These are phyloP conservation scores for Berkeleyomyces basicola DNA, from an alignment of 2,329 filamentous ascomycete genomes.

Conservation along the genomic window DNA sequence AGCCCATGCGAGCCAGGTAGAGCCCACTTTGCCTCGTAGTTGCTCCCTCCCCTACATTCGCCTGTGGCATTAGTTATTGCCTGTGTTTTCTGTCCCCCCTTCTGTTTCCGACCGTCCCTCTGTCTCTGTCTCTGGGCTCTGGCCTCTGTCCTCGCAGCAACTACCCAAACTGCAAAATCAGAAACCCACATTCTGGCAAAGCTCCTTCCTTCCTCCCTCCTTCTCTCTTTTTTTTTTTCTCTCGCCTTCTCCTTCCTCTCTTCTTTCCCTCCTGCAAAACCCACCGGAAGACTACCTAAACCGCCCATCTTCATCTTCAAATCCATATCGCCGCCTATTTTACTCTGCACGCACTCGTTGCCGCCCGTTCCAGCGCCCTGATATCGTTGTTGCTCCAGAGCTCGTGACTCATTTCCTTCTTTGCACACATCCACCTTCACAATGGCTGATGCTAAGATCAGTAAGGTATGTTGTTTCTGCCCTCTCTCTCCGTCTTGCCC, in stretches of 20 bases:
- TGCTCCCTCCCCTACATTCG: not conserved
- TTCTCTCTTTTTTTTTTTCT: not conserved
- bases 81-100: not conserved
- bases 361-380: not conserved
- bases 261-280: not conserved
- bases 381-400: not conserved
- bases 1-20: not conserved
- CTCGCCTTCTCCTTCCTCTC: not conserved
- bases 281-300: not conserved
- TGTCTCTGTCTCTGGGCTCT: not conserved
- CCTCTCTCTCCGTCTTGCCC: not conserved
- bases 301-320: not conserved
- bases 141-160: not conserved
- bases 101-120: not conserved
- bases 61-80: not conserved
- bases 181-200: constrained; percentile 4
- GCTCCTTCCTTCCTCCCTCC: not conserved
- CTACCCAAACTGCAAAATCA: not conserved
- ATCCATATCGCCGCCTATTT: not conserved
- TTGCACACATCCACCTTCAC: not conserved
- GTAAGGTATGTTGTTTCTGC: constrained; percentile 7
- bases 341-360: not conserved
- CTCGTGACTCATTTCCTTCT: not conserved
- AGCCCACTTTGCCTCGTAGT: not conserved
- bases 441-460: constrained; percentile 11